These are phyloP conservation scores for Begonia masoniana DNA, from an alignment of 306 rosid genomes.

Conservation along the genomic window DNA sequence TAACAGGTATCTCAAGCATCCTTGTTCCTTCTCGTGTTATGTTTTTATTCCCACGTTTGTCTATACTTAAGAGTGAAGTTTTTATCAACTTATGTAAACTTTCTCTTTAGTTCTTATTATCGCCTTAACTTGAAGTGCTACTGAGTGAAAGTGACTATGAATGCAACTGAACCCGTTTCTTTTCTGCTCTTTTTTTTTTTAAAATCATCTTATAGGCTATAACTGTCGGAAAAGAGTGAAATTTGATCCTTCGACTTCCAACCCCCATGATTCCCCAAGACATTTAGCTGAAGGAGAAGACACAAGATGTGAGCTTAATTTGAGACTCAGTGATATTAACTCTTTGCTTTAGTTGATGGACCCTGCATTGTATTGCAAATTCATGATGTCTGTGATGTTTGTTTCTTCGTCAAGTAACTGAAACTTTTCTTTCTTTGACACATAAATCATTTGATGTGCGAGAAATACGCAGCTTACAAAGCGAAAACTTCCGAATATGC, in stretches of 20 bases:
- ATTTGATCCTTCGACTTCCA: not conserved
- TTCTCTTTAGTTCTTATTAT: no score
- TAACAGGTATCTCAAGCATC: no score
- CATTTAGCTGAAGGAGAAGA: not conserved
- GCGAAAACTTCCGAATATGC: slow-evolving; percentile 82
- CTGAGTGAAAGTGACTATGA: no score
- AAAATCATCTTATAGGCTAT: not conserved
- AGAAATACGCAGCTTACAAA: slow-evolving; percentile 20
- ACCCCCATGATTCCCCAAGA: not conserved
- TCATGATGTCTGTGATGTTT: not conserved
- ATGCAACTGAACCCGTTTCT: not conserved
- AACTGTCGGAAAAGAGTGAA: not conserved
- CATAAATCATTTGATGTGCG: slow-evolving; percentile 12
- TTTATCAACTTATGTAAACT: no score
- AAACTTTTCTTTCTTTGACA: slow-evolving; percentile 3
- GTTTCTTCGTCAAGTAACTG: not conserved
- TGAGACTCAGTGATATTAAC: not conserved
- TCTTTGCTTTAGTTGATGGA: not conserved
- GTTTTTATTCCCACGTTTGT: no score
- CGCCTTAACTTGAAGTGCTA: no score
- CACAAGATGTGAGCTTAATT: not conserved
- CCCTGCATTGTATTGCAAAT: not conserved
- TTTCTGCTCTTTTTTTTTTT: not conserved
- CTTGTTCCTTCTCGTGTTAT: no score
- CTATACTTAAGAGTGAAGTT: no score